These are phyloP conservation scores for Erythrophleum fordii DNA, from an alignment of 306 rosid species.

Conservation along the genomic window DNA sequence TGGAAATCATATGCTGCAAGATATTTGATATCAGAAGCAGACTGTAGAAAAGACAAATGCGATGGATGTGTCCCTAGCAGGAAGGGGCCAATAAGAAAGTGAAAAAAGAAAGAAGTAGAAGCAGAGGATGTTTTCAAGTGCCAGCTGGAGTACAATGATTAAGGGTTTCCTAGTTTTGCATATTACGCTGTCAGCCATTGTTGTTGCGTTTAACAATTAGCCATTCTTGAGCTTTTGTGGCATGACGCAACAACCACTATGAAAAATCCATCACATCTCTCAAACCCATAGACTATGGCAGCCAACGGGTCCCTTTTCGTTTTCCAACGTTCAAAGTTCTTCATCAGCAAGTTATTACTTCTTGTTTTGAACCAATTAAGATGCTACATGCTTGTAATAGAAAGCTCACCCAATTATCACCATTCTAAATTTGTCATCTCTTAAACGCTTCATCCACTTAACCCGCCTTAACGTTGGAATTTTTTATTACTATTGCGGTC, in stretches of 20 bases:
- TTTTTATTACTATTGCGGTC: neutral
- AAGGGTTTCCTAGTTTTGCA: constrained; percentile 19
- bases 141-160: constrained; percentile 44
- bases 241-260: constrained; percentile 49
- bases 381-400: constrained; percentile 24
- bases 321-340: constrained; percentile 41
- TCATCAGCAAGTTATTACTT: constrained; percentile 34
- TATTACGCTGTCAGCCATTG: constrained; percentile 30
- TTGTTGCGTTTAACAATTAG: constrained; percentile 14
- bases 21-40: neutral
- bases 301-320: constrained; percentile 23
- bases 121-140: neutral
- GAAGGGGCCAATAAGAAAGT: neutral
- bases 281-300: constrained; percentile 16
- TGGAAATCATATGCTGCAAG: neutral
- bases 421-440: neutral
- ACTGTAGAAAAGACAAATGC: neutral
- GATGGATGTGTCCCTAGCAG: constrained; percentile 10
- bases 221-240: constrained; percentile 33
- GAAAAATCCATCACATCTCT: constrained; percentile 50
- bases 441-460: constrained; percentile 5
- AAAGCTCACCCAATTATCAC: constrained; percentile 37
- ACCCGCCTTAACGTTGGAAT: constrained; percentile 17
- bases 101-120: neutral
- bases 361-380: constrained; percentile 10